These are phyloP conservation scores for Brassica juncea DNA, from an alignment of 345 rosid species.

Conservation along the genomic window DNA sequence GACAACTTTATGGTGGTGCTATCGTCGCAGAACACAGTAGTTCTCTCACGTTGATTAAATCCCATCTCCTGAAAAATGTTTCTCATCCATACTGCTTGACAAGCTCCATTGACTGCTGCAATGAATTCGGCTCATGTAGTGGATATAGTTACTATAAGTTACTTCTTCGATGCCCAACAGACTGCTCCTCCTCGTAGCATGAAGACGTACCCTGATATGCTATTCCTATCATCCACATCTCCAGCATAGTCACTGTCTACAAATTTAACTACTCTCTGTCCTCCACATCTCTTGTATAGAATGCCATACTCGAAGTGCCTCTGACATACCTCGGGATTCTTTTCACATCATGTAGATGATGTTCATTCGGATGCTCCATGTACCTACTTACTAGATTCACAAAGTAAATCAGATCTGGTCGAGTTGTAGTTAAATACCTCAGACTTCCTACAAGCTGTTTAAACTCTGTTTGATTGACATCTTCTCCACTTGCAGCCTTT, in stretches of 20 bases:
- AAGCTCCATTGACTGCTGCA: not conserved
- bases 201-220: not conserved
- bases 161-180: not conserved
- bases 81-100: not conserved
- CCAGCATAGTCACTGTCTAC: not conserved
- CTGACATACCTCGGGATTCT: not conserved
- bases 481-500: not conserved
- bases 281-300: not conserved
- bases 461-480: not conserved
- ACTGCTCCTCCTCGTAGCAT: not conserved
- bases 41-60: not conserved
- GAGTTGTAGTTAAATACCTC: not conserved
- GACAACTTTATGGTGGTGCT: not conserved
- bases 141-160: not conserved
- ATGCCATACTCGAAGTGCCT: not conserved
- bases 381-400: not conserved
- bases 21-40: not conserved
- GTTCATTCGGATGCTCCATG: not conserved
- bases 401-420: not conserved
- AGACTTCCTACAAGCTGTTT: not conserved
- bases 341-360: not conserved
- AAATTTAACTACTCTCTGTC: not conserved
- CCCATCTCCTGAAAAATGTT: not conserved
- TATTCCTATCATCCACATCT: not conserved
- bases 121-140: not conserved